phyloP scores from a whole-genome alignment of 2,329 filamentous ascomycete genomes.

The Bipolaris cookei region DNA sequence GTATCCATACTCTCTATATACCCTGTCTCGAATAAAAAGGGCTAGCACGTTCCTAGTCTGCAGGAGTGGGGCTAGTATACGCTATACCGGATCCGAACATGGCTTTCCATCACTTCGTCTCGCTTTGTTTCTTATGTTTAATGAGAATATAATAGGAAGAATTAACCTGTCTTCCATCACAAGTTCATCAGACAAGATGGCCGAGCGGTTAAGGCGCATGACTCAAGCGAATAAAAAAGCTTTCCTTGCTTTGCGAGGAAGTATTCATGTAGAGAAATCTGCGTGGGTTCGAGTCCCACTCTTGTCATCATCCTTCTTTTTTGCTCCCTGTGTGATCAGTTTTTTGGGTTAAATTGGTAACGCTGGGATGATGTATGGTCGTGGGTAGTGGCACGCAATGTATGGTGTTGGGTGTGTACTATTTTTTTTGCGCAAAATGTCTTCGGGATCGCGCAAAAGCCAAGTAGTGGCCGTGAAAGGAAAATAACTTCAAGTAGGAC shows the following conservation, averaged over 20 bases:
- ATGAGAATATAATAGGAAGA: background rate
- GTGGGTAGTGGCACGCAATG: too few species aligned
- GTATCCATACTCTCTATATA: too few species aligned
- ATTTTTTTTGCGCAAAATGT: too few species aligned
- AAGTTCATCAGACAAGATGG: background rate
- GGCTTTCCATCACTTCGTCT: too few species aligned
- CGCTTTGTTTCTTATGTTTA: background rate
- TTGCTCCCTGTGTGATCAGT: background rate
- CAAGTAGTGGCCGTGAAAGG: too few species aligned
- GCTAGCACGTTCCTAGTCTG: too few species aligned
- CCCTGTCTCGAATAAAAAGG: too few species aligned
- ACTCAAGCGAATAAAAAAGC: constrained; percentile 2
- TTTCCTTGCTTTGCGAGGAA: background rate
- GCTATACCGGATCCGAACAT: too few species aligned
- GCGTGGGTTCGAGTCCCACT: constrained; percentile 2
- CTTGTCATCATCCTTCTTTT: background rate
- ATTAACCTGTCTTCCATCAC: background rate
- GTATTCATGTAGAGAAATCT: constrained; percentile 6
- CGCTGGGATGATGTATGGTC: background rate
- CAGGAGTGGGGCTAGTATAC: too few species aligned
- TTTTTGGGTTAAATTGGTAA: background rate
- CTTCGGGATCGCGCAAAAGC: too few species aligned
- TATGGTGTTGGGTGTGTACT: too few species aligned
- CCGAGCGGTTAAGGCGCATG: constrained; percentile 4
- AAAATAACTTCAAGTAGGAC: too few species aligned